Evolutionary conservation across 352 stramenopile species (phyloP), one percentile per base, ranked within the genome.

Genomic region (Globisporangium uncinulatum): DNA sequence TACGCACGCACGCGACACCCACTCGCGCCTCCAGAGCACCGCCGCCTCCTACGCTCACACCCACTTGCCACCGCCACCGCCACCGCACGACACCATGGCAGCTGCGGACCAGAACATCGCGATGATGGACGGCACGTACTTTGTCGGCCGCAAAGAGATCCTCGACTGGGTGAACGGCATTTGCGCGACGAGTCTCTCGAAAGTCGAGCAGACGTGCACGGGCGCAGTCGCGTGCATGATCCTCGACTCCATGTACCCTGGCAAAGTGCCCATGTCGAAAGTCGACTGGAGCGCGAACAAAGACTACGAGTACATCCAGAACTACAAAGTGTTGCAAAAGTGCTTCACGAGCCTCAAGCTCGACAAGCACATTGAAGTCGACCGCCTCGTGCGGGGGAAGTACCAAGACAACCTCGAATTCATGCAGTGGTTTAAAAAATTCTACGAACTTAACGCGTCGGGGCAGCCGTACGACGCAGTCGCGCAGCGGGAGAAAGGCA

Each of bases 341-440:
- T 96, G 90, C 54, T 99, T 99, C 66, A 90, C 89, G 58, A 97
- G 93, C 44, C 74, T 98, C 45, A 92, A 97, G 56, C 97, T 99
- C 59, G 91, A 98, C 63, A 79, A 89, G 56, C 80, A 98, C 74
- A 94, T 99, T 29, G 96, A 99, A 69, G 97, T 99, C 24, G 92
- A 99, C 56, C 96, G 97, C 39, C 83, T 99, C 32, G 97, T 99
- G 63, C 85, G 96, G 20, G 98, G 92, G 47, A 99, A 99, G 71
- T 99, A 99, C 83, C 97, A 99, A 71, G 97, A 99, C 71, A 99
- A 99, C 74, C 84, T 99, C 57, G 98, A 99, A 74, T 99, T 99
- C 69, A 99, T 99, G 89, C 97, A 99, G 78, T 99, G 96, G 90
- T 94, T 96, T 61, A 97, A 97, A 59, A 77, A 78, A 29, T 97